Percentiles rank a stretch among this genome's conserved stretches.
Evolutionary conservation across 805 yeast species (phyloP).

Genomic region (Kuraishia floccosa): DNA sequence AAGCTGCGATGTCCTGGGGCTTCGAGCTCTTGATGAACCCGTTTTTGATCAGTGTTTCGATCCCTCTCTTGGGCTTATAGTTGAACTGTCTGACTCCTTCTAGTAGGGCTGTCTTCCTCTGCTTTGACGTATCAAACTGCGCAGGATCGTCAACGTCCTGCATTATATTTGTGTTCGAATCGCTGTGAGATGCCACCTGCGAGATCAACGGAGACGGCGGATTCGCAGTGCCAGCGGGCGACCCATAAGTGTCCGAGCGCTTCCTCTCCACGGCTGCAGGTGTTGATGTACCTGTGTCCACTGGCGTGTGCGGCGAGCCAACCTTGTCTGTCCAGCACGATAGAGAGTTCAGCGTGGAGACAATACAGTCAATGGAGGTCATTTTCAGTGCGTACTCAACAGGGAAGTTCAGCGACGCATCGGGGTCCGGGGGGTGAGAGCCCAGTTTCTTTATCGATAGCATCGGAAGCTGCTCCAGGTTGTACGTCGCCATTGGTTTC

Average conservation of each 20-base stretch:
- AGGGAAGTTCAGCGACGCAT: conserved; percentile 45
- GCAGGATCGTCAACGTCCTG: conserved; percentile 58
- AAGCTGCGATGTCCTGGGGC: conserved; percentile 63
- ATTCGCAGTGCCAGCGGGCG: conserved; percentile 4
- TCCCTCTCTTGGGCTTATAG: conserved; percentile 75
- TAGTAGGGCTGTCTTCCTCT: conserved; percentile 67
- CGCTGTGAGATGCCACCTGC: conserved; percentile 6
- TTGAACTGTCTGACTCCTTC: conserved; percentile 77
- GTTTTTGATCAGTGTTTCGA: conserved; percentile 45
- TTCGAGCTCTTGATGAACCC: conserved; percentile 52
- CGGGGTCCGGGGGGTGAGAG: conserved; percentile 42
- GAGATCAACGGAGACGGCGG: conserved; percentile 5
- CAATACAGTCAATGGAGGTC: conserved; percentile 68
- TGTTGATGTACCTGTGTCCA: conserved; percentile 2
- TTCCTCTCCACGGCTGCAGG: conserved; percentile 14
- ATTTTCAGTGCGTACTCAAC: conserved; percentile 78
- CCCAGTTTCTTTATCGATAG: conserved; percentile 59
- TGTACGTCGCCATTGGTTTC: conserved; percentile 61
- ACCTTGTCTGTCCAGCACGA: conserved; percentile 50
- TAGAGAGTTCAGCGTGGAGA: conserved; percentile 71
- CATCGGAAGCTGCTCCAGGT: conserved; percentile 63
- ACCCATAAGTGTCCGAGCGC: conserved; percentile 15
- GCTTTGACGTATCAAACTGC: conserved; percentile 79
- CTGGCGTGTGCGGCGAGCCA: background rate
- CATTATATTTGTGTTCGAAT: background rate